Percentiles rank a stretch among this genome's conserved stretches.
Conservation (phyloP, 495 filamentous ascomycete genomes). For the Xylaria castorea region DNA sequence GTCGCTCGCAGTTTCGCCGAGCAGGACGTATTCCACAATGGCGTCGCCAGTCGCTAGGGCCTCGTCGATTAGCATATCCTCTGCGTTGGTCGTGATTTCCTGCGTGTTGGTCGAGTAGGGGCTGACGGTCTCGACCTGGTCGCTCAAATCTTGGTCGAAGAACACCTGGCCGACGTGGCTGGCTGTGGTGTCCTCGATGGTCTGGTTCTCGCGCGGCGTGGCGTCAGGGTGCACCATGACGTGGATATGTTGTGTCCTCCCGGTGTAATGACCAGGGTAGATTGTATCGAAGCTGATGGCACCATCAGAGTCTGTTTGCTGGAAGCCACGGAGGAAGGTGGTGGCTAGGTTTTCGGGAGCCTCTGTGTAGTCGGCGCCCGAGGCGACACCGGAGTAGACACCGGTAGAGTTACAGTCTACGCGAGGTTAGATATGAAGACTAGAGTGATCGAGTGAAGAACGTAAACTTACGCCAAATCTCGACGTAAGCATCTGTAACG, state of each 20-base stretch:
- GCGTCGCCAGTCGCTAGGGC: constrained; percentile 62
- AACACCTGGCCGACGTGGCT: constrained; percentile 68
- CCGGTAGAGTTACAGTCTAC: constrained; percentile 49
- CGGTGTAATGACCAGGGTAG: constrained; percentile 64
- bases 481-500: constrained; percentile 61
- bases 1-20: constrained; percentile 60
- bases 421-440: neutral
- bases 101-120: constrained; percentile 66
- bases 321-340: constrained; percentile 60
- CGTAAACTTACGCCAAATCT: constrained; percentile 57
- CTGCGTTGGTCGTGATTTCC: constrained; percentile 55
- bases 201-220: constrained; percentile 53
- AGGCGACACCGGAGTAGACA: constrained; percentile 62
- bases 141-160: constrained; percentile 62
- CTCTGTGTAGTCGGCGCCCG: constrained; percentile 54
- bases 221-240: constrained; percentile 56
- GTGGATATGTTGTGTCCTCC: constrained; percentile 53
- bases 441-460: neutral
- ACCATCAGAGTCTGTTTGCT: constrained; percentile 55
- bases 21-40: constrained; percentile 60
- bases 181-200: constrained; percentile 54
- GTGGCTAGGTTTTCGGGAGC: constrained; percentile 51
- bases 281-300: constrained; percentile 58
- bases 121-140: constrained; percentile 48
- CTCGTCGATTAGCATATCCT: constrained; percentile 57